Percentiles rank a stretch among this genome's conserved stretches.
phyloP scores from a whole-genome alignment of 2,329 filamentous ascomycete species.

The Pezizomycotina sp. region DNA sequence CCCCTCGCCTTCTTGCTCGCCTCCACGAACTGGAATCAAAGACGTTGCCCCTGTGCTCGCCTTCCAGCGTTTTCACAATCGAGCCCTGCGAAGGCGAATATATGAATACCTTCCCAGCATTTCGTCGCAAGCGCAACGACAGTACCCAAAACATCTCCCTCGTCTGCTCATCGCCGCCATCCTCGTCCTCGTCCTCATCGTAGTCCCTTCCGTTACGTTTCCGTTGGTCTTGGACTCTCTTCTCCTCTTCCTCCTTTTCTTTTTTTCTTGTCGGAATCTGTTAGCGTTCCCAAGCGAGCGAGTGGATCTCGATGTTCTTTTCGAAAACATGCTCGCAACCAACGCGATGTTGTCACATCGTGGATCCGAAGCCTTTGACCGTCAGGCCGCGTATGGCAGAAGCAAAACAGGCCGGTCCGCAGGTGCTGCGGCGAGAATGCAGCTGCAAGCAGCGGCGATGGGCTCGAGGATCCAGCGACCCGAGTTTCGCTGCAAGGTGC shows the following conservation, averaged over 20 bases:
- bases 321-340: slow-evolving; percentile 37
- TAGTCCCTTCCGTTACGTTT: slow-evolving; percentile 25
- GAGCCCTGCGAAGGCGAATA: slow-evolving; percentile 36
- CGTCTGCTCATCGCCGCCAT: slow-evolving; percentile 10
- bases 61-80: slow-evolving; percentile 32
- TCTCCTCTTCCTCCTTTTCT: slow-evolving; percentile 35
- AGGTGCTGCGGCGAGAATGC: slow-evolving; percentile 37
- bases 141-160: slow-evolving; percentile 25
- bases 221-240: slow-evolving; percentile 33
- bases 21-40: slow-evolving; percentile 37
- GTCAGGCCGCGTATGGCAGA: slow-evolving; percentile 39
- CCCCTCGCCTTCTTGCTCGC: slow-evolving; percentile 30
- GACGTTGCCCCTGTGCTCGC: slow-evolving; percentile 34
- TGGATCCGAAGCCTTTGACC: slow-evolving; percentile 38
- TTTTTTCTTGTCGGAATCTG: slow-evolving; percentile 28
- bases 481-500: slow-evolving; percentile 35
- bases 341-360: slow-evolving; percentile 35
- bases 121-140: slow-evolving; percentile 37
- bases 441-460: slow-evolving; percentile 34
- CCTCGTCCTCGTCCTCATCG: slow-evolving; percentile 26
- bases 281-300: slow-evolving; percentile 35
- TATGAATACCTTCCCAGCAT: slow-evolving; percentile 34
- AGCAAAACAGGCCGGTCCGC: slow-evolving; percentile 37
- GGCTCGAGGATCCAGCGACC: slow-evolving; percentile 30
- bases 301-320: slow-evolving; percentile 34